Evolutionary conservation across 371 early-diverging fungal genomes (phyloP), one percentile per base, ranked within the genome.

Genomic region (Actinomortierella ambigua): DNA sequence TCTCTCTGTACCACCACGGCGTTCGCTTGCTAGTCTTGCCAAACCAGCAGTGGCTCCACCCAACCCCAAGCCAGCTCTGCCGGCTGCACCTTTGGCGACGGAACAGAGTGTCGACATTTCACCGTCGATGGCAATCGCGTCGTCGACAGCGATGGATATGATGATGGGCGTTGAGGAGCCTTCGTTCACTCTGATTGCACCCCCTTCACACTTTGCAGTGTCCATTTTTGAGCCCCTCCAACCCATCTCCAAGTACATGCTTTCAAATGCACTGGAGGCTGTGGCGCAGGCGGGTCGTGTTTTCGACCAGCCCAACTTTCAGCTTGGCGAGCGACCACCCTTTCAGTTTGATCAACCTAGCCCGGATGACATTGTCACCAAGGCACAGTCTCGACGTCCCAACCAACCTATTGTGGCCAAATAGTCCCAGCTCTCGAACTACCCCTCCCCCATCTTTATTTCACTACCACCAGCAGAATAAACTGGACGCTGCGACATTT

Each of bases 341-440:
- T 94, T 93, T 76, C 50, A 65, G 9, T 94, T 95, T 76, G 83
- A 90, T 61, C 67, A 81, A 39, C 93, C 93, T 14, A 93, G 94
- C 59, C 95, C 95, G 17, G 94, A 94, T 76, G 94, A 95, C 79
- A 59, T 84, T 34, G 92, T 92, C 3, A 75, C 88, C 11, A 65
- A 86, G 13, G 84, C 88, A 5, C 89, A 89, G 59, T 78, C 78
- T 50, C 75, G 82, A 24, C 81, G 81, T 20, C 66, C 34, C 34
- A 34, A 34, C 34, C 34, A 34, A 4, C 34, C 34, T 11, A 34
- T 34, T 11, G 34, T 11, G 4, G 34, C 34, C 4, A 34, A 17
- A 5, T 50, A 58, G 17, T 55, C 49, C 18, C n/a, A 23, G n/a
- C 26, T 22, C 13, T 57, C 46, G 2, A 44, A 39, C 14, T 11